phyloP scores from a whole-genome alignment of 2,329 filamentous ascomycete species.

The Fusarium protoensiforme region DNA sequence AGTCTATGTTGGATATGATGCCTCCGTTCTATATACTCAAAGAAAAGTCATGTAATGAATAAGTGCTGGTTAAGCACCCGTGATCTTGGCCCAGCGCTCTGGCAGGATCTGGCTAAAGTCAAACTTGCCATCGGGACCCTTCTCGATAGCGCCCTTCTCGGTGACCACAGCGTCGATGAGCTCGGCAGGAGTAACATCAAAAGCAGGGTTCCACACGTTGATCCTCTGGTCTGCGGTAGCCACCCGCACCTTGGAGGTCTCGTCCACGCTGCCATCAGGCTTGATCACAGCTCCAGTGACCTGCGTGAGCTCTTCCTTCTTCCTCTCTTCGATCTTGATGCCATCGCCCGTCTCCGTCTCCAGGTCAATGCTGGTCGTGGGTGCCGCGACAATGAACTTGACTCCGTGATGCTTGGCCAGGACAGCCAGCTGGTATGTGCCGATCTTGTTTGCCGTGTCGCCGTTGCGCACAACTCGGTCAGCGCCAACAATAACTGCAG shows the following conservation, averaged over 20 bases:
- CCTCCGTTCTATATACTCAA: neutral
- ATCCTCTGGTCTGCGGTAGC: slow-evolving; percentile 84
- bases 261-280: slow-evolving; percentile 71
- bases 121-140: slow-evolving; percentile 77
- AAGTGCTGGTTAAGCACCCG: slow-evolving; percentile 28
- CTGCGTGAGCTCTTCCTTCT: slow-evolving; percentile 83
- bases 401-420: slow-evolving; percentile 87
- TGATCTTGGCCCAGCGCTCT: slow-evolving; percentile 60
- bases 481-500: slow-evolving; percentile 91
- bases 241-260: slow-evolving; percentile 73
- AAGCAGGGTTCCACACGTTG: slow-evolving; percentile 94
- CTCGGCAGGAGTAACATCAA: slow-evolving; percentile 90
- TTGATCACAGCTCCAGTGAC: slow-evolving; percentile 80
- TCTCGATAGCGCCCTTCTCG: slow-evolving; percentile 87
- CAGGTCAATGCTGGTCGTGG: slow-evolving; percentile 92
- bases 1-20: slow-evolving; percentile 40
- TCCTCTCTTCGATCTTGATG: slow-evolving; percentile 92
- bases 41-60: slow-evolving; percentile 12
- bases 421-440: slow-evolving; percentile 93
- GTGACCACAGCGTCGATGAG: slow-evolving; percentile 96
- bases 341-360: slow-evolving; percentile 79
- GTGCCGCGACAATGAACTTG: slow-evolving; percentile 95
- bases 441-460: slow-evolving; percentile 98
- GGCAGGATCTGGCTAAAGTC: slow-evolving; percentile 68
- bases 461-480: slow-evolving; percentile 96